phyloP scores from a whole-genome alignment of 1,284 basidiomycete genomes.

The Apiotrichum gamsii region DNA sequence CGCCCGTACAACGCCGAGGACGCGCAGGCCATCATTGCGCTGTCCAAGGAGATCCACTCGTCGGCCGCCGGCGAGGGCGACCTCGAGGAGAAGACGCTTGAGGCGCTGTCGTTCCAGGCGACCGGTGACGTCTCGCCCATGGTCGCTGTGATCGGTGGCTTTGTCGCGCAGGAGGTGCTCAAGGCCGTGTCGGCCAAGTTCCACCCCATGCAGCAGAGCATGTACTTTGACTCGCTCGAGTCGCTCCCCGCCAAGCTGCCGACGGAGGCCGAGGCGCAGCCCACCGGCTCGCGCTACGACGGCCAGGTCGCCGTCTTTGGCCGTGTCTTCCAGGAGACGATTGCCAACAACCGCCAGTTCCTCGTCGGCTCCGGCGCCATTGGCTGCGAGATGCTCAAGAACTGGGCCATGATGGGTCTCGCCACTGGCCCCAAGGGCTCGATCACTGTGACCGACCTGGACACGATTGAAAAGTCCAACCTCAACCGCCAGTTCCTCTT shows the following conservation, averaged over 20 bases:
- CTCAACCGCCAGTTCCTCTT: conserved; percentile 98
- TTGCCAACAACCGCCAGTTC: conserved; percentile 87
- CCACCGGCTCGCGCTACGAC: conserved; percentile 80
- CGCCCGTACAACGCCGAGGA: conserved; percentile 78
- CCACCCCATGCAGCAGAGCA: conserved; percentile 89
- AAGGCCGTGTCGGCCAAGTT: conserved; percentile 99
- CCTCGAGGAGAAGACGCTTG: conserved; percentile 69
- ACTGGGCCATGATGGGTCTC: conserved; percentile 99
- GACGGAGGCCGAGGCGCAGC: conserved; percentile 78
- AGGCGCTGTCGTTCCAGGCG: conserved; percentile 87
- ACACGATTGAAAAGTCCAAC: conserved; percentile 99
- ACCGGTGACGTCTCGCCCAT: conserved; percentile 87
- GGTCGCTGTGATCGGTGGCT: conserved; percentile 91
- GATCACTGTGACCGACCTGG: conserved; percentile 94
- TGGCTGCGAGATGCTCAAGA: conserved; percentile 99
- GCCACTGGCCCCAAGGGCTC: conserved; percentile 72
- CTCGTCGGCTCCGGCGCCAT: conserved; percentile 97
- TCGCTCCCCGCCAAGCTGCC: conserved; percentile 73
- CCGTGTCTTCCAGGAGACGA: conserved; percentile 84
- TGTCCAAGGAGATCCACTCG: conserved; percentile 66
- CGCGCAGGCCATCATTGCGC: conserved; percentile 61
- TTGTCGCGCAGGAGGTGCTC: conserved; percentile 95
- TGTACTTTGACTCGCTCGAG: conserved; percentile 98
- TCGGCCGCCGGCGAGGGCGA: conserved; percentile 56
- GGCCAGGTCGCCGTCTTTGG: conserved; percentile 95